A percentile compares a stretch with the other conserved stretches of the same genome.
Conservation (phyloP, 2,329 filamentous ascomycete genomes). For the Grosmannia huntii region DNA sequence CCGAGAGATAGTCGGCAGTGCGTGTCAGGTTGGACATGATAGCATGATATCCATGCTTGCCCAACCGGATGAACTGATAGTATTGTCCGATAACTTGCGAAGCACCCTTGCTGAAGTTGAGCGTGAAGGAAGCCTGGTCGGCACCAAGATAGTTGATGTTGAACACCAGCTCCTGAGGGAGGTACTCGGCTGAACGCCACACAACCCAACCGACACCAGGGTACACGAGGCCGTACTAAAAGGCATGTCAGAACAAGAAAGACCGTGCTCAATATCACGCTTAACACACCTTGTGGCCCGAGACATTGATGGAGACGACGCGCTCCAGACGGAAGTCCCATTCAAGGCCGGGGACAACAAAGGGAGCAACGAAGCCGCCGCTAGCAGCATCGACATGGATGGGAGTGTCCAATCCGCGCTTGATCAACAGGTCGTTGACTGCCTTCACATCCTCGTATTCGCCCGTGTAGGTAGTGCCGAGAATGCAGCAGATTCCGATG, state of each 20-base stretch:
- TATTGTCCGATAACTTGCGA: slow-evolving; percentile 94
- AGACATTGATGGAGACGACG: slow-evolving; percentile 89
- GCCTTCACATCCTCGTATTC: slow-evolving; percentile 91
- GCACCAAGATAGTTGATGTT: slow-evolving; percentile 98
- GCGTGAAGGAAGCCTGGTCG: slow-evolving; percentile 87
- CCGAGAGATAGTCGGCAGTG: slow-evolving; percentile 75
- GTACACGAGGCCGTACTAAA: slow-evolving; percentile 51
- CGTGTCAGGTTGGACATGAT: slow-evolving; percentile 93
- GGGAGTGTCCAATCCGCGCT: slow-evolving; percentile 63
- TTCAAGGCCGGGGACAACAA: slow-evolving; percentile 67
- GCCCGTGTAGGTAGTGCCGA: slow-evolving; percentile 90
- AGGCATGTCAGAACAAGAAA: background rate
- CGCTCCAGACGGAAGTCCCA: slow-evolving; percentile 90
- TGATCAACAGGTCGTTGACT: slow-evolving; percentile 74
- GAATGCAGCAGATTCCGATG: slow-evolving; percentile 84
- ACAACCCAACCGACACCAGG: slow-evolving; percentile 91
- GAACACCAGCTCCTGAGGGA: slow-evolving; percentile 89
- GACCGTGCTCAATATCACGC: background rate
- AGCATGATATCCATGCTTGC: slow-evolving; percentile 78
- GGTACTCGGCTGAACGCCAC: slow-evolving; percentile 71
- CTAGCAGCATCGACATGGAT: slow-evolving; percentile 92
- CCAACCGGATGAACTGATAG: slow-evolving; percentile 91
- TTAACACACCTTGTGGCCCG: slow-evolving; percentile 60
- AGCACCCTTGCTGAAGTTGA: slow-evolving; percentile 95
- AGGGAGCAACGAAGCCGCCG: slow-evolving; percentile 87